Evolutionary conservation across 345 rosid species (phyloP).

Genomic region (Moricandia arvensis): DNA sequence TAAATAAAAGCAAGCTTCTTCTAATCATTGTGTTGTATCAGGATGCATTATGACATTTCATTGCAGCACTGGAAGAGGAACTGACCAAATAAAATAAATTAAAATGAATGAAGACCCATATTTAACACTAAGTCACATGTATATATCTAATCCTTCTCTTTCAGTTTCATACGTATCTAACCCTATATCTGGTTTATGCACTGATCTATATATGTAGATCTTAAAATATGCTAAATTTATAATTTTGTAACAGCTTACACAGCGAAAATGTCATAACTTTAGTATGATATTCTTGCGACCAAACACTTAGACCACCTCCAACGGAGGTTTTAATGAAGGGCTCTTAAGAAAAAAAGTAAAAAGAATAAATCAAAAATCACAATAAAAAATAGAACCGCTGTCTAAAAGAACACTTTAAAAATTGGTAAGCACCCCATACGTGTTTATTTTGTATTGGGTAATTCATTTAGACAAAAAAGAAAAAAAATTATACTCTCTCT

Average conservation of each 20-base stretch:
- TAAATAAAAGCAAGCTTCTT: not conserved
- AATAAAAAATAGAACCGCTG: no score
- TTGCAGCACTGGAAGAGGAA: not conserved
- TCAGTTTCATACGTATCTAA: not conserved
- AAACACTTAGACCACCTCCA: no score
- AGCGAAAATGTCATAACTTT: not conserved
- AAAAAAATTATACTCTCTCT: no score
- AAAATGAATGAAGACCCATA: not conserved
- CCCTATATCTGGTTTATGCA: not conserved
- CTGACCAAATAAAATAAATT: not conserved
- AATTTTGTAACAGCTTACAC: not conserved
- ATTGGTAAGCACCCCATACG: no score
- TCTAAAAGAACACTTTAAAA: no score
- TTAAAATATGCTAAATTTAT: not conserved
- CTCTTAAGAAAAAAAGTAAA: no score
- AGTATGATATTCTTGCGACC: not conserved
- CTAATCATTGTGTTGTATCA: not conserved
- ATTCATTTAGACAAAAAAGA: no score
- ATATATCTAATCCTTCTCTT: not conserved
- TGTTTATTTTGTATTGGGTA: no score
- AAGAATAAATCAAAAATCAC: no score
- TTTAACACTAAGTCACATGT: not conserved
- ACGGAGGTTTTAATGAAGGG: no score
- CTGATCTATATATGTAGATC: not conserved
- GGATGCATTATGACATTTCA: not conserved